These are phyloP conservation scores for Leptographium radiaticola DNA, from an alignment of 2,329 filamentous ascomycete genomes.

Conservation along the genomic window DNA sequence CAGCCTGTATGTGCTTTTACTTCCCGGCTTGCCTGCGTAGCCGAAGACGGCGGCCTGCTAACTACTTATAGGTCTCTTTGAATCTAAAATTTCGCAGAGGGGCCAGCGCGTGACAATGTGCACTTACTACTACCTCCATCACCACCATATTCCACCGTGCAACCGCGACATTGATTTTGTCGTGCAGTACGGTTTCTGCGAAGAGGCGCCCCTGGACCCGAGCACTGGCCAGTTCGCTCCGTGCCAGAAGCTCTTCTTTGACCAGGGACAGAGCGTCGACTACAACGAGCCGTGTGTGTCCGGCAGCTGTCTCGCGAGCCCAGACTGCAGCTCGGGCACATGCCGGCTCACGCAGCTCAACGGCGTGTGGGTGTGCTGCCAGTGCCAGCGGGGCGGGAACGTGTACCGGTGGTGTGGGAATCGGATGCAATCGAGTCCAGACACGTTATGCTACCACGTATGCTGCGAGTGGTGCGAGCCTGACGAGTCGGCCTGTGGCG, in stretches of 20 bases:
- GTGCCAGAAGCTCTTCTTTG: constrained; percentile 19
- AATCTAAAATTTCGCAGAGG: background rate
- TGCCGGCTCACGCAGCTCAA: constrained; percentile 36
- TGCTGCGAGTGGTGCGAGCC: constrained; percentile 30
- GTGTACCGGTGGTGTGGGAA: constrained; percentile 31
- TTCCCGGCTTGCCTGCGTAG: too few relatives aligned
- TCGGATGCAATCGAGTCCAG: constrained; percentile 29
- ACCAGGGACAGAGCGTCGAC: constrained; percentile 20
- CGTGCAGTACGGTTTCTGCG: constrained; percentile 12
- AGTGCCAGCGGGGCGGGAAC: constrained; percentile 33
- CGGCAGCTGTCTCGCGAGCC: constrained; percentile 30
- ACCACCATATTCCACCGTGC: constrained; percentile 25
- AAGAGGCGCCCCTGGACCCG: constrained; percentile 5
- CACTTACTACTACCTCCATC: constrained; percentile 35
- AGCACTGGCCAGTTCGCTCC: constrained; percentile 11
- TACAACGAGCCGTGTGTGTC: constrained; percentile 29
- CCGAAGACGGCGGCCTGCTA: too few relatives aligned
- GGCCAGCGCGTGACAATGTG: constrained; percentile 25
- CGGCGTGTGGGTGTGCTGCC: constrained; percentile 36
- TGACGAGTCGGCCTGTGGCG: constrained; percentile 14
- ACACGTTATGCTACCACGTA: constrained; percentile 39
- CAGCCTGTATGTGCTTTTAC: too few relatives aligned
- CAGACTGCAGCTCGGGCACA: constrained; percentile 31
- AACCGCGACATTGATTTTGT: constrained; percentile 7
- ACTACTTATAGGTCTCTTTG: too few relatives aligned